A percentile compares a stretch with the other conserved stretches of the same genome.
phyloP scores from a whole-genome alignment of 2,329 filamentous ascomycete species.

The Cladosporium sp. region DNA sequence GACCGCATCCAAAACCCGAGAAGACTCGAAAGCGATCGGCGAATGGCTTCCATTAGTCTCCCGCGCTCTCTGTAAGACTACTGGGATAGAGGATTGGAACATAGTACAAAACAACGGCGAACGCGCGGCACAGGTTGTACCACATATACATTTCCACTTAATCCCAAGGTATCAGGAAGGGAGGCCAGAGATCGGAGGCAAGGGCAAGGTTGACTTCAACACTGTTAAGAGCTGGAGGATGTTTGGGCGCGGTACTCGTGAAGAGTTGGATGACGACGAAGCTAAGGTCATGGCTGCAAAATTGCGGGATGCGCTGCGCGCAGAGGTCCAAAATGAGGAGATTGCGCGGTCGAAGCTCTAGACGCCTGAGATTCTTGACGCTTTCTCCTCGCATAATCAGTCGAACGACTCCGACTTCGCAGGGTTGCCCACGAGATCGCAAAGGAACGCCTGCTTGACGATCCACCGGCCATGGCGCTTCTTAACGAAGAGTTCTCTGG shows the following conservation, averaged over 20 bases:
- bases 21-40: slow-evolving; percentile 29
- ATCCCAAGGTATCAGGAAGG: slow-evolving; percentile 65
- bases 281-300: slow-evolving; percentile 53
- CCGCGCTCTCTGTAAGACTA: slow-evolving; percentile 60
- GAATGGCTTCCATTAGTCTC: slow-evolving; percentile 65
- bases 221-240: slow-evolving; percentile 64
- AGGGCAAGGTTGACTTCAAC: slow-evolving; percentile 40
- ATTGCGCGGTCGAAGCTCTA: slow-evolving; percentile 1
- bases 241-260: slow-evolving; percentile 68
- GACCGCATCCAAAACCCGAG: slow-evolving; percentile 13
- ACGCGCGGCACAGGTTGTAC: slow-evolving; percentile 84
- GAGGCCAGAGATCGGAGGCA: slow-evolving; percentile 45
- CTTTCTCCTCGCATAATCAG: background rate
- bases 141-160: slow-evolving; percentile 90
- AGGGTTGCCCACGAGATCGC: too few relatives aligned
- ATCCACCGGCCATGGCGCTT: too few relatives aligned
- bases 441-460: too few relatives aligned
- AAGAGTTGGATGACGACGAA: slow-evolving; percentile 72
- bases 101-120: slow-evolving; percentile 92
- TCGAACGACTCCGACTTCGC: too few relatives aligned
- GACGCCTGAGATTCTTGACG: background rate
- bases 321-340: background rate
- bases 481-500: too few relatives aligned
- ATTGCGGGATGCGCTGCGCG: slow-evolving; percentile 33
- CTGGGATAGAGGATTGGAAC: slow-evolving; percentile 81